These are phyloP conservation scores for Metschnikowia drakensbergensis DNA, from an alignment of 805 yeast species.

Conservation along the genomic window DNA sequence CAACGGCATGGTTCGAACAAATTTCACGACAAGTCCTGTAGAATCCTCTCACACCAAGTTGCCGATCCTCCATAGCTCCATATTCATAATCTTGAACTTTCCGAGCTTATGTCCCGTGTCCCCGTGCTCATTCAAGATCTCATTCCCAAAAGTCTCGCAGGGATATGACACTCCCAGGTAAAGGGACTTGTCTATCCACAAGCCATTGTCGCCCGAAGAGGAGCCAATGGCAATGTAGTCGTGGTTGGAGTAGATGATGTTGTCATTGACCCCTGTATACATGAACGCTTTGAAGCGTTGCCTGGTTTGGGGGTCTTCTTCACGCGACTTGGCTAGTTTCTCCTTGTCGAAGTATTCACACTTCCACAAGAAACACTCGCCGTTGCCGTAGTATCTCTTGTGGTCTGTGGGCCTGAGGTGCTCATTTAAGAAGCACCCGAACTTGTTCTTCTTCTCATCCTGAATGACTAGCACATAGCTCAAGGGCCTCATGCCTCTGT, in stretches of 20 bases:
- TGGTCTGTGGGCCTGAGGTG: conserved; percentile 66
- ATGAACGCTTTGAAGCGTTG: conserved; percentile 71
- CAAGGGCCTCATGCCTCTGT: conserved; percentile 31
- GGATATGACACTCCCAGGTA: conserved; percentile 72
- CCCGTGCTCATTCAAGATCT: conserved; percentile 46
- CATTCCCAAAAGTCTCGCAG: conserved; percentile 88
- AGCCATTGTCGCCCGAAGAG: conserved; percentile 88
- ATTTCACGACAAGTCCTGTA: not conserved
- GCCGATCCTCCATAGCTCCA: conserved; percentile 85
- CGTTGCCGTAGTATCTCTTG: conserved; percentile 82
- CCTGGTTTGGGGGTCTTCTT: conserved; percentile 7
- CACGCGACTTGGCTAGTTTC: conserved; percentile 9
- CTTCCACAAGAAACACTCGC: conserved; percentile 93
- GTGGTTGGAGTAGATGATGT: conserved; percentile 75
- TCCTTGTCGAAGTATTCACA: conserved; percentile 40
- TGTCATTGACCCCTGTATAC: conserved; percentile 85
- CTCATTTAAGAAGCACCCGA: conserved; percentile 81
- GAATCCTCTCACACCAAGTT: conserved; percentile 5
- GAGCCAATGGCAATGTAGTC: conserved; percentile 82
- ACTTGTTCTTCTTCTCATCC: conserved; percentile 59
- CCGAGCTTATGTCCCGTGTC: conserved; percentile 28
- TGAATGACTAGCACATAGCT: conserved; percentile 75
- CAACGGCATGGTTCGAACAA: conserved; percentile 41
- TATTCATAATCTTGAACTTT: conserved; percentile 68
- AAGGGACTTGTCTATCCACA: conserved; percentile 78